Conservation (phyloP, 192 early-diverging fungal genomes). For the Coemansia sp. region DNA sequence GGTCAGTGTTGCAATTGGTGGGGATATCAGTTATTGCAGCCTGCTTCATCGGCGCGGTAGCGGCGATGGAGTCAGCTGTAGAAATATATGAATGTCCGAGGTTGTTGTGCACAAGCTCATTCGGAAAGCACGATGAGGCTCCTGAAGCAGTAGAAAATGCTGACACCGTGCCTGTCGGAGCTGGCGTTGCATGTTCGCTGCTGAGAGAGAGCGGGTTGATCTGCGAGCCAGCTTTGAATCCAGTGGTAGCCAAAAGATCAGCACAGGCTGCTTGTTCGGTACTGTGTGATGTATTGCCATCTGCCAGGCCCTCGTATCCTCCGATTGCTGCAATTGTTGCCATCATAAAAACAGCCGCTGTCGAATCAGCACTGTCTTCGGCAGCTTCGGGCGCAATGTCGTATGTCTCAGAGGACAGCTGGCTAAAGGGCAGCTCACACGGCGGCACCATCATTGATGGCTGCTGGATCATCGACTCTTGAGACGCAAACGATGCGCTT, state of each 20-base stretch:
- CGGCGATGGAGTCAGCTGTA: not conserved
- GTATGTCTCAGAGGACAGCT: not conserved
- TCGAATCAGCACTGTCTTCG: not conserved
- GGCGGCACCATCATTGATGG: not conserved
- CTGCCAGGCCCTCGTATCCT: constrained; percentile 7
- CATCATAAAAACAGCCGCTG: constrained; percentile 18
- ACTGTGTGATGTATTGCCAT: not conserved
- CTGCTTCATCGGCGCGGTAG: constrained; percentile 2
- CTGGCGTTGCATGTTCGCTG: constrained; percentile 5
- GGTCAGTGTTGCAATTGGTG: not conserved
- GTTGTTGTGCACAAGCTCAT: not conserved
- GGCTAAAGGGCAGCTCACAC: not conserved
- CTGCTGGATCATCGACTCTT: not conserved
- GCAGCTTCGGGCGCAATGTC: not conserved
- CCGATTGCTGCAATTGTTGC: constrained; percentile 37
- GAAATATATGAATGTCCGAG: not conserved
- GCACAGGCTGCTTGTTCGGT: not conserved
- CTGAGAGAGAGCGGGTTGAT: not conserved
- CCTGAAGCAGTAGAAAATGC: constrained; percentile 24
- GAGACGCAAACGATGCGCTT: not conserved
- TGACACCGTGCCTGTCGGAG: constrained; percentile 8
- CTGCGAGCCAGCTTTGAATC: not conserved
- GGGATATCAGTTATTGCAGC: not conserved
- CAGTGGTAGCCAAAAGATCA: not conserved
- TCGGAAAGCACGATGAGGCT: not conserved